These are phyloP conservation scores for Rhodotorula sp. DNA, from an alignment of 1,284 basidiomycete species.

Conservation along the genomic window DNA sequence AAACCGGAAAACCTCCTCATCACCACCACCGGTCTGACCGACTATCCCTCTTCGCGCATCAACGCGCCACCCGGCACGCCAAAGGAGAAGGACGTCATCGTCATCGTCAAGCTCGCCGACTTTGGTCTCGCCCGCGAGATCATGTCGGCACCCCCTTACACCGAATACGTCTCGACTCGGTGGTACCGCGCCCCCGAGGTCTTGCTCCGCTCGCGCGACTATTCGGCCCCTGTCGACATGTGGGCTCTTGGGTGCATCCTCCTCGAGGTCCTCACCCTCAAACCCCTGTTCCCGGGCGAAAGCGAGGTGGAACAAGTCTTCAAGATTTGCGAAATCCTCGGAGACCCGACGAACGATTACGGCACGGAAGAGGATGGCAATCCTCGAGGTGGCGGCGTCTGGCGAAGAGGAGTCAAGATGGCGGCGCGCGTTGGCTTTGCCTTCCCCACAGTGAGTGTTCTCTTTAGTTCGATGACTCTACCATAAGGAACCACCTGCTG, in stretches of 20 bases:
- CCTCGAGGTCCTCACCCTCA: constrained; percentile 91
- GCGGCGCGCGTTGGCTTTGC: constrained; percentile 81
- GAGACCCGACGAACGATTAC: constrained; percentile 84
- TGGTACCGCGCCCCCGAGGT: constrained; percentile 99
- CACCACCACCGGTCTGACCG: constrained; percentile 94
- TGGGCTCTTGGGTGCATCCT: constrained; percentile 99
- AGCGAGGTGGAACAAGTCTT: constrained; percentile 91
- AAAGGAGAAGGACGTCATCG: constrained; percentile 87
- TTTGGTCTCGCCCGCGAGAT: constrained; percentile 96
- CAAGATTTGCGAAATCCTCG: constrained; percentile 83
- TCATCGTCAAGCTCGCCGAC: constrained; percentile 96
- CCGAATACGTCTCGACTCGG: constrained; percentile 96
- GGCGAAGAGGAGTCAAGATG: constrained; percentile 80
- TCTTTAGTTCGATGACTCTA: too few relatives aligned
- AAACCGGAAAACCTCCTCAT: constrained; percentile 99
- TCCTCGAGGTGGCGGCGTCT: constrained; percentile 78
- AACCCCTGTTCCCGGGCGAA: constrained; percentile 96
- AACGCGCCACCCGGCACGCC: constrained; percentile 43
- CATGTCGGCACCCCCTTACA: constrained; percentile 84
- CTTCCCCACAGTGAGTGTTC: constrained; percentile 72
- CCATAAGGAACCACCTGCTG: background rate
- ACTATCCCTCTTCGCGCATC: constrained; percentile 68
- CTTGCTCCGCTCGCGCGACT: constrained; percentile 82
- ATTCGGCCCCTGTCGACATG: constrained; percentile 96
- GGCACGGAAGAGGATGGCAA: constrained; percentile 70